A percentile compares a stretch with the other conserved stretches of the same genome.
phyloP scores from a whole-genome alignment of 352 stramenopile species.

The Globisporangium mamillatum region DNA sequence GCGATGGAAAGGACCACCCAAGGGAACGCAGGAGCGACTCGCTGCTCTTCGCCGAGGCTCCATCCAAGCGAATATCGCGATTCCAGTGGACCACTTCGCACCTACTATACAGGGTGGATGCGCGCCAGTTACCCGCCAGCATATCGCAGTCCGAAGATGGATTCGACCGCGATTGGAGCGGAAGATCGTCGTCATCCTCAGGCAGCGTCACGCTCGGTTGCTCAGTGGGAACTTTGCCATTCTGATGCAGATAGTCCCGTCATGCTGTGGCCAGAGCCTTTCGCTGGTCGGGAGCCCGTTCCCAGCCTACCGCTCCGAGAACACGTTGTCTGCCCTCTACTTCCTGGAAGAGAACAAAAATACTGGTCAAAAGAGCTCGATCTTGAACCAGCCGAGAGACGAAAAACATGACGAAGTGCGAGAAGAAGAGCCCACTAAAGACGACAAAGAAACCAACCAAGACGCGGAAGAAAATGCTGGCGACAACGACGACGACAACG shows the following conservation, averaged over 20 bases:
- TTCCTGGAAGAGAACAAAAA: constrained; percentile 36
- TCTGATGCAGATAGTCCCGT: constrained; percentile 18
- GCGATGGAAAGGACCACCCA: constrained; percentile 24
- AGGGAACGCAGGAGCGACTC: constrained; percentile 26
- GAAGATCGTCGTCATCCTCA: constrained; percentile 43
- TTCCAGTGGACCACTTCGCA: constrained; percentile 1
- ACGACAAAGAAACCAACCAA: constrained; percentile 1
- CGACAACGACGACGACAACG: constrained; percentile 13
- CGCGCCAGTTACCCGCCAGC: constrained; percentile 34
- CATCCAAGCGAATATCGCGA: neutral
- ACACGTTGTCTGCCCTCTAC: constrained; percentile 31
- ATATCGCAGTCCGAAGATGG: constrained; percentile 44
- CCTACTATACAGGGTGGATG: neutral
- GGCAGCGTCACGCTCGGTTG: constrained; percentile 41
- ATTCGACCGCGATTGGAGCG: constrained; percentile 40
- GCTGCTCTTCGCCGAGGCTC: constrained; percentile 22
- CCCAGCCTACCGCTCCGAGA: constrained; percentile 24
- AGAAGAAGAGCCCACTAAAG: neutral
- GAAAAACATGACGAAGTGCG: no score
- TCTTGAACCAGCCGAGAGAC: neutral
- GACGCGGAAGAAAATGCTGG: constrained; percentile 5
- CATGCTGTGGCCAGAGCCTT: constrained; percentile 21
- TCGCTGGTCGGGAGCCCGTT: constrained; percentile 39
- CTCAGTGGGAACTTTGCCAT: constrained; percentile 40
- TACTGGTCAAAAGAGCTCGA: constrained; percentile 6